Percentiles rank a stretch among this genome's conserved stretches.
These are phyloP conservation scores for Rhizopogon roseolus DNA, from an alignment of 768 basidiomycete genomes.

Conservation along the genomic window DNA sequence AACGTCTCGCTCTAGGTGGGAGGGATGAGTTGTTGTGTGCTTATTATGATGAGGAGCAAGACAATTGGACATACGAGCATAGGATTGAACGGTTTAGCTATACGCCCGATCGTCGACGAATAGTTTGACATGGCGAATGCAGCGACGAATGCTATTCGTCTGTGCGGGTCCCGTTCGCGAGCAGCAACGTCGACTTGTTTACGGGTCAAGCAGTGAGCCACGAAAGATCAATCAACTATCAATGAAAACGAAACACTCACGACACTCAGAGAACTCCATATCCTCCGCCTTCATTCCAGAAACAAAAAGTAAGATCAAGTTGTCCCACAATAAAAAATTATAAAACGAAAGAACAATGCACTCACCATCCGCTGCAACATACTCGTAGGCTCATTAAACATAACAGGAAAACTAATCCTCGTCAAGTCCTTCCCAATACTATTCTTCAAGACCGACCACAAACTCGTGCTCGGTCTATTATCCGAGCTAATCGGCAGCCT, in stretches of 20 bases:
- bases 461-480: conserved; percentile 81
- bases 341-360: conserved; percentile 1
- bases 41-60: neutral
- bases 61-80: conserved; percentile 61
- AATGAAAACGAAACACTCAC: conserved; percentile 39
- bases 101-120: conserved; percentile 91
- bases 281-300: conserved; percentile 64
- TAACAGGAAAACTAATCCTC: conserved; percentile 92
- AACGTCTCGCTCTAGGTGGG: conserved; percentile 77
- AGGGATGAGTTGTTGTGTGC: neutral
- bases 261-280: conserved; percentile 94
- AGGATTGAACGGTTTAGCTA: conserved; percentile 96
- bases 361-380: conserved; percentile 93
- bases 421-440: conserved; percentile 97
- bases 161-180: conserved; percentile 67
- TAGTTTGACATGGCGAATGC: conserved; percentile 99
- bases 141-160: conserved; percentile 86
- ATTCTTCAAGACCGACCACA: conserved; percentile 94
- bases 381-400: conserved; percentile 90
- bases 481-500: conserved; percentile 62
- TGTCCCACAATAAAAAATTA: neutral
- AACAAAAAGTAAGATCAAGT: neutral
- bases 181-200: conserved; percentile 77
- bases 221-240: neutral
- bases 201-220: conserved; percentile 1